Percentiles rank a stretch among this genome's conserved stretches.
phyloP scores from a whole-genome alignment of 495 filamentous ascomycete species.

The Xylaria longipes region DNA sequence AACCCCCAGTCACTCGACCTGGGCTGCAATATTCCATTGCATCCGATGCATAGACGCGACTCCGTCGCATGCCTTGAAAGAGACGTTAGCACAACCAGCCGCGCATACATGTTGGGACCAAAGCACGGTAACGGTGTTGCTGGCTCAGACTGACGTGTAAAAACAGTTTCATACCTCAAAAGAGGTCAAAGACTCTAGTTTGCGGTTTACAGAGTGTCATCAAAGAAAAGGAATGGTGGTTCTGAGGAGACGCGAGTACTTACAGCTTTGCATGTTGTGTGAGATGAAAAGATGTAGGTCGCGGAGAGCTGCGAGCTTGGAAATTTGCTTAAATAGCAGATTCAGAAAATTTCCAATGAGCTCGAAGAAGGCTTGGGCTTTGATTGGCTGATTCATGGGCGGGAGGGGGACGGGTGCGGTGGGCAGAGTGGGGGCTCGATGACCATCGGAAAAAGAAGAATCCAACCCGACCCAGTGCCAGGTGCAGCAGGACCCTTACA shows the following conservation, averaged over 20 bases:
- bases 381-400: slow-evolving; percentile 1
- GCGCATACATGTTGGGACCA: slow-evolving; percentile 9
- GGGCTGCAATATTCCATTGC: too few relatives aligned
- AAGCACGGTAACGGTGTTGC: slow-evolving; percentile 1
- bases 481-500: background rate
- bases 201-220: slow-evolving; percentile 82
- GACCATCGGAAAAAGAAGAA: slow-evolving; percentile 29
- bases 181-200: slow-evolving; percentile 99
- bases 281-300: slow-evolving; percentile 22
- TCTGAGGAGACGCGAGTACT: slow-evolving; percentile 26
- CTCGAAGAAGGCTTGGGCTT: slow-evolving; percentile 4
- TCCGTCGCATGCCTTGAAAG: slow-evolving; percentile 27
- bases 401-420: background rate
- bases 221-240: slow-evolving; percentile 41
- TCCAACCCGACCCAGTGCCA: background rate
- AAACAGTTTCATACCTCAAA: slow-evolving; percentile 88
- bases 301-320: slow-evolving; percentile 21
- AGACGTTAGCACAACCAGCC: slow-evolving; percentile 33
- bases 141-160: slow-evolving; percentile 99
- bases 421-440: background rate
- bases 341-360: slow-evolving; percentile 34
- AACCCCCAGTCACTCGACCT: slow-evolving; percentile 5
- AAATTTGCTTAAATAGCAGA: slow-evolving; percentile 24
- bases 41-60: background rate
- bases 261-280: slow-evolving; percentile 31